Percentiles rank a stretch among this genome's conserved stretches.
Conservation (phyloP, 2,329 filamentous ascomycete genomes). For the Cryphonectria carpinicola region DNA sequence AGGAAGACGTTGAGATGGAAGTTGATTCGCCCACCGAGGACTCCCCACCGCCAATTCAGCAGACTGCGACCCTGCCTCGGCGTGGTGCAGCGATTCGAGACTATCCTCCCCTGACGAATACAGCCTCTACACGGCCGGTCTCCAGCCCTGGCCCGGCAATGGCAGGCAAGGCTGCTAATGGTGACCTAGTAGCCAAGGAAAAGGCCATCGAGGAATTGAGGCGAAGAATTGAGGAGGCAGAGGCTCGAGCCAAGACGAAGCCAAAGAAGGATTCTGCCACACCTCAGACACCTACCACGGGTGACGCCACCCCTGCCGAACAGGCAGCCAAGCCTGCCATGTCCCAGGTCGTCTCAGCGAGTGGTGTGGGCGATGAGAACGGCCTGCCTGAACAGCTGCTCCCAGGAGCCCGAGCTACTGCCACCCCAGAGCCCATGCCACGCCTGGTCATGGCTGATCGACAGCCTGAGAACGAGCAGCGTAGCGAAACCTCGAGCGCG, state of each 20-base stretch:
- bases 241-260: constrained; percentile 53
- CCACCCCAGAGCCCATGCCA: constrained; percentile 35
- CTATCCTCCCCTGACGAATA: constrained; percentile 48
- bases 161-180: constrained; percentile 20
- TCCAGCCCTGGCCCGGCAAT: constrained; percentile 43
- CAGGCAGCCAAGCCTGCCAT: constrained; percentile 28
- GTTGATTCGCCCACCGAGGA: constrained; percentile 59
- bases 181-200: constrained; percentile 45
- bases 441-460: not conserved
- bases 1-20: constrained; percentile 70
- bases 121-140: constrained; percentile 42
- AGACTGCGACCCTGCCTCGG: constrained; percentile 36
- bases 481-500: constrained; percentile 43
- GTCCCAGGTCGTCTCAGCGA: constrained; percentile 30
- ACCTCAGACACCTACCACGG: constrained; percentile 36
- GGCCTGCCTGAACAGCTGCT: constrained; percentile 33
- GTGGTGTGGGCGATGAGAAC: constrained; percentile 31
- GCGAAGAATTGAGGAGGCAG: constrained; percentile 60
- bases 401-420: constrained; percentile 33
- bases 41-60: constrained; percentile 39
- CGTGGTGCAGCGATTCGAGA: constrained; percentile 47
- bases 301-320: constrained; percentile 37
- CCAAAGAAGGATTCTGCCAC: constrained; percentile 40
- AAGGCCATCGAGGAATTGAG: constrained; percentile 65
- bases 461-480: constrained; percentile 32